Evolutionary conservation across 1,139 yeast species (phyloP), one percentile per base, ranked within the genome.

Genomic region (Geotrichum fermentans): DNA sequence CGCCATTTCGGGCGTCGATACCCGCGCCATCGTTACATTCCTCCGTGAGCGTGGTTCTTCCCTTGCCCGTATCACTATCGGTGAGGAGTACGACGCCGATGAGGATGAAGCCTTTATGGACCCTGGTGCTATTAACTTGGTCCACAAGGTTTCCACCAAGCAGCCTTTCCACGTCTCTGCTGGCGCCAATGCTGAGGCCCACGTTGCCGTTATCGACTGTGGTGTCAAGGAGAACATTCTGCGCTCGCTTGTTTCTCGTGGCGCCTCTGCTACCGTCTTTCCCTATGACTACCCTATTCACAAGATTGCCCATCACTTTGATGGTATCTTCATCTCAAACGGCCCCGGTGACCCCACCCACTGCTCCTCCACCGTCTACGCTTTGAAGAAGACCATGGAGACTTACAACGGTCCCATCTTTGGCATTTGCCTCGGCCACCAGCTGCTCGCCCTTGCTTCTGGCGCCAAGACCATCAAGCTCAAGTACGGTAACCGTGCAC

Each of bases 341-440:
- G 98, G 98, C 47, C 98, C 98, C 43, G 98, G 98, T 63, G 97
- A 92, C 71, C 98, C 98, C 65, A 86, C 95, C 49, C 95, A 87
- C 70, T 90, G 97, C 73, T 69, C 84, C 38, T 66, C 79, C 40
- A 92, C 98, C 14, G 88, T 87, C 43, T 78, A 77, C 59, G 80
- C 83, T 70, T 77, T 92, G 68, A 79, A 76, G 63, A 74, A 79
- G 64, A 79, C 94, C 52, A 82, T 92, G 82, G 77, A 77, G 40
- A 65, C 77, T 52, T 76, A 73, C 55, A 78, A 85, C 37, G 79
- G 94, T 55, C 98, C 98, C 51, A 86, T 92, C 57, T 90, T 92
- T 65, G 98, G 98, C 57, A 92, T 92, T 64, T 92, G 98, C 70
- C 75, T 92, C 61, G 98, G 98, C 41, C 98, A 92, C 71, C 98